phyloP scores from a whole-genome alignment of 768 basidiomycete species.

The Boletus speciosus region DNA sequence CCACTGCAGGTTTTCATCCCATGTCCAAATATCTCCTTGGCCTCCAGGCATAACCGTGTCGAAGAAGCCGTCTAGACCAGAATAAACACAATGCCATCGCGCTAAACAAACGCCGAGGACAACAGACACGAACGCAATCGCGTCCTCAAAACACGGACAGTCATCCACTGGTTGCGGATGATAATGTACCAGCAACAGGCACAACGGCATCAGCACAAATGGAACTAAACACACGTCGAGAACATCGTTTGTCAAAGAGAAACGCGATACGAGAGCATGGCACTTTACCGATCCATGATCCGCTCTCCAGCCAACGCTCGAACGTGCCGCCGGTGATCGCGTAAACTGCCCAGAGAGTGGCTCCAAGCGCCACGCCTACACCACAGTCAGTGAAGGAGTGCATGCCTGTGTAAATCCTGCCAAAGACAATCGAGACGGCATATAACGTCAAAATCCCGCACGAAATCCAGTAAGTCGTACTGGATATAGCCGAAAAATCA shows the following conservation, averaged over 20 bases:
- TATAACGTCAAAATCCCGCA: constrained; percentile 52
- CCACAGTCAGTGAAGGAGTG: constrained; percentile 78
- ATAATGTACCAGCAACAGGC: constrained; percentile 74
- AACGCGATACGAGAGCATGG: constrained; percentile 17
- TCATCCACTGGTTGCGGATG: constrained; percentile 95
- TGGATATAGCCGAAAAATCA: constrained; percentile 40
- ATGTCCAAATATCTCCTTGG: constrained; percentile 39
- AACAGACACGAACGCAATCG: constrained; percentile 88
- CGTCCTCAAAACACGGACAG: constrained; percentile 97
- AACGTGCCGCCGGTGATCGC: constrained; percentile 34
- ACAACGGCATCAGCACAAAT: constrained; percentile 54
- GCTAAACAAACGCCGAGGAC: constrained; percentile 69
- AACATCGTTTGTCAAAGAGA: constrained; percentile 6
- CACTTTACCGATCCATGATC: constrained; percentile 35
- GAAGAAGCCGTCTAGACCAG: constrained; percentile 39
- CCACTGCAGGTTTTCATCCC: constrained; percentile 36
- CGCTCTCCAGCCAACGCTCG: constrained; percentile 40
- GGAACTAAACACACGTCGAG: constrained; percentile 43
- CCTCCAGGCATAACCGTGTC: constrained; percentile 53
- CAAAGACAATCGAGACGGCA: constrained; percentile 69
- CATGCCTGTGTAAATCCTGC: constrained; percentile 85
- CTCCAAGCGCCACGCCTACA: constrained; percentile 62
- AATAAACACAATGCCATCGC: constrained; percentile 55
- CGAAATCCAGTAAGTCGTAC: constrained; percentile 39
- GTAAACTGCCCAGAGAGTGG: constrained; percentile 55